Percentiles rank a stretch among this genome's conserved stretches.
Evolutionary conservation across 805 yeast genomes (phyloP).

Genomic region (Ogataea pini): DNA sequence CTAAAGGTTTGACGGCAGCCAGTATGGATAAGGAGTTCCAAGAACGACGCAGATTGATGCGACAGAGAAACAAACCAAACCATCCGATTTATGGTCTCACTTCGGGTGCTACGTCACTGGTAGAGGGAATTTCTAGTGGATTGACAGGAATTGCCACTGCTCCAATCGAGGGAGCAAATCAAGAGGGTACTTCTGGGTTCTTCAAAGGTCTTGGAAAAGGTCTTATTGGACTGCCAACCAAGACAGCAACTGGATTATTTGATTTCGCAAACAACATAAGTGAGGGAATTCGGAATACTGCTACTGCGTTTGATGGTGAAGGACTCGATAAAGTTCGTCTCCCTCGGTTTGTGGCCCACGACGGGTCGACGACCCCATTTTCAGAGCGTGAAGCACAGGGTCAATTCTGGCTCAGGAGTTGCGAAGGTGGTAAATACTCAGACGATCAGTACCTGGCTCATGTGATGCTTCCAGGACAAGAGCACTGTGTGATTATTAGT

Average conservation of each 20-base stretch:
- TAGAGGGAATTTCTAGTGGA: conserved; percentile 86
- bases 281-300: conserved; percentile 91
- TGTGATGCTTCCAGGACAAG: conserved; percentile 77
- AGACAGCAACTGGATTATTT: conserved; percentile 91
- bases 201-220: conserved; percentile 94
- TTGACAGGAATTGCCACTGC: conserved; percentile 86
- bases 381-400: conserved; percentile 88
- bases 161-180: conserved; percentile 86
- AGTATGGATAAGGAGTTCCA: conserved; percentile 87
- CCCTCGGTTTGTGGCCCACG: conserved; percentile 73
- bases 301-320: conserved; percentile 83
- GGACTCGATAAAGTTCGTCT: conserved; percentile 77
- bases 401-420: conserved; percentile 83
- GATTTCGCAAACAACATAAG: conserved; percentile 91
- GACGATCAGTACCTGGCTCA: conserved; percentile 84
- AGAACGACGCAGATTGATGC: conserved; percentile 74
- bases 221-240: conserved; percentile 92
- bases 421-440: conserved; percentile 76
- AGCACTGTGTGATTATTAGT: conserved; percentile 74
- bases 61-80: conserved; percentile 74
- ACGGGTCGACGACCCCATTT: conserved; percentile 73
- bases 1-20: conserved; percentile 89
- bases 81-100: conserved; percentile 86
- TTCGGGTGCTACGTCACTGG: conserved; percentile 83
- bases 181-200: conserved; percentile 89